Conservation (phyloP, 1,284 basidiomycete species). For the Cutaneotrichosporon sp. region DNA sequence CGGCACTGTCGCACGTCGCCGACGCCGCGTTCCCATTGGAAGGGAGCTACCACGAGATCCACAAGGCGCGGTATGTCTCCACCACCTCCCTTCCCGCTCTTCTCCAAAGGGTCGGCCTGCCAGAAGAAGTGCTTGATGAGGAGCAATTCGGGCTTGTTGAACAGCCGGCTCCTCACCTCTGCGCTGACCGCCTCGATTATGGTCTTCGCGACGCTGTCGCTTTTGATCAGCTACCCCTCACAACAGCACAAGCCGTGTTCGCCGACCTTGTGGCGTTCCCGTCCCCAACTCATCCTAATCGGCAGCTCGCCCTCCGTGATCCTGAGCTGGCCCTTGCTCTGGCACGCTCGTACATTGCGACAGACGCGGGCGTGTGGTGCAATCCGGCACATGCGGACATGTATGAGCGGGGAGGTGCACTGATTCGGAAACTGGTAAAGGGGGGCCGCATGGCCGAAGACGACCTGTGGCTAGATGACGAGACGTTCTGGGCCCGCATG, state of each 20-base stretch:
- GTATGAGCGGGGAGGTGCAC: constrained; percentile 5
- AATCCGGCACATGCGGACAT: constrained; percentile 12
- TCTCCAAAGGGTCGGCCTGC: not conserved
- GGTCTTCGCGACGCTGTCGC: constrained; percentile 18
- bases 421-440: constrained; percentile 9
- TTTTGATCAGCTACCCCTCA: constrained; percentile 5
- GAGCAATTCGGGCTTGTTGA: constrained; percentile 17
- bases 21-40: constrained; percentile 6
- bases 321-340: constrained; percentile 3
- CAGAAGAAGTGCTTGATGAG: constrained; percentile 8
- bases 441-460: constrained; percentile 5
- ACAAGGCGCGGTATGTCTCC: constrained; percentile 15
- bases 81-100: constrained; percentile 6
- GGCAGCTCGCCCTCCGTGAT: constrained; percentile 8
- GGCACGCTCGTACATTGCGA: constrained; percentile 9
- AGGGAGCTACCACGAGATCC: constrained; percentile 13
- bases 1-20: constrained; percentile 13
- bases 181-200: constrained; percentile 20
- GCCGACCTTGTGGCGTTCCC: constrained; percentile 7
- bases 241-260: not conserved
- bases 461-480: constrained; percentile 13
- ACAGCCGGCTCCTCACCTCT: constrained; percentile 11
- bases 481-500: constrained; percentile 11
- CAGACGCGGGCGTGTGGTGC: constrained; percentile 13
- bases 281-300: not conserved